Evolutionary conservation across 805 yeast species (phyloP), one percentile per base, ranked within the genome.

Genomic region (Hermanozyma aechmeae): DNA sequence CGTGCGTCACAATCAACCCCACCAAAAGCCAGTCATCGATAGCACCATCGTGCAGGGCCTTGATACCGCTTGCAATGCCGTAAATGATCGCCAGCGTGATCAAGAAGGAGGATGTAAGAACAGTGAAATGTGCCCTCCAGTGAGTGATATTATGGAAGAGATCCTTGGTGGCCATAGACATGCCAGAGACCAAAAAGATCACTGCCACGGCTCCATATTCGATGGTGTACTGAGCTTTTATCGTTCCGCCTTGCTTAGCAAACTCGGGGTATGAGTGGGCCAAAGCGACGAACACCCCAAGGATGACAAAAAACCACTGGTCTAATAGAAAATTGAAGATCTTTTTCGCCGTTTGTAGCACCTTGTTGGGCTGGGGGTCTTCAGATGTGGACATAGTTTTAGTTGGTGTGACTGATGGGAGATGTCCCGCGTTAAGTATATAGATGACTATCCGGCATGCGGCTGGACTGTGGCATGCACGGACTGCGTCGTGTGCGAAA

Each of bases 121-220:
- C 79, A 0, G 85, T 70, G 15, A 78, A 35, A 53, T 86, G 96
- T 0, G 89, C 92, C 43, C 95, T 63, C 92, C 92, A 83, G 45
- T 83, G 71, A 0, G 66, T 57, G 56, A 79, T 61, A 51, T 82
- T 83, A n/a, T 54, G 57, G 48, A 74, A 31, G 27, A 86, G 58
- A 16, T 71, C 72, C 24, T 57, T 64, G 1, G 92, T 73, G 25
- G 74, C 63, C 77, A 85, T 85, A 17, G 84, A 73, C 16, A 85
- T 53, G 0, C 95, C 96, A 27, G 86, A 77, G 19, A 83, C 75
- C 24, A 86, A 58, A 57, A 86, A 85, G 34, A 86, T 86, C 25
- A 82, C 57, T 0, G 93, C 94, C 12, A 85, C 95, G 0, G 93
- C 93, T 20, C 86, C 84, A 48, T 85, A 86, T 9, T 79, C 79